Percentiles rank a stretch among this genome's conserved stretches.
Conservation (phyloP, 2,329 filamentous ascomycete genomes). For the Cryphonectria parasitica region DNA sequence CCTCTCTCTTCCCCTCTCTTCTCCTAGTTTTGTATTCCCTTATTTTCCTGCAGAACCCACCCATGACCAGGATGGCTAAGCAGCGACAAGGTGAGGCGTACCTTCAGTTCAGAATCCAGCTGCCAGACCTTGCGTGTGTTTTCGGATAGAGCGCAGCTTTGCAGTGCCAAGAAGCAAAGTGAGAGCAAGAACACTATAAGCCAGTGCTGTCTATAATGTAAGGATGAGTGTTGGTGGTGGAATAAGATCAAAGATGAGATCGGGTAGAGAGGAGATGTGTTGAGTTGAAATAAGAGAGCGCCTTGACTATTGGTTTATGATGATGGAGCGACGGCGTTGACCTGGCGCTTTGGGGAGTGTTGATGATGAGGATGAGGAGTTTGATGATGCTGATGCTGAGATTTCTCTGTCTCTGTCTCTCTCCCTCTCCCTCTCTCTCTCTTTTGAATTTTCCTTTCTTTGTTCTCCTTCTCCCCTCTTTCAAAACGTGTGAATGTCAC, state of each 20-base stretch:
- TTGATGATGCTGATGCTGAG: background rate
- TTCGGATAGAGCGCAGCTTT: background rate
- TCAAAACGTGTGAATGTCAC: background rate
- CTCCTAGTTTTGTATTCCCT: background rate
- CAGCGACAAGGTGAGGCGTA: slow-evolving; percentile 27
- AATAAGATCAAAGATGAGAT: background rate
- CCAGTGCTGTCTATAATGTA: background rate
- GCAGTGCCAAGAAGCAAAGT: background rate
- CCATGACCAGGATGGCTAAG: background rate
- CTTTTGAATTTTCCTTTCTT: slow-evolving; percentile 9
- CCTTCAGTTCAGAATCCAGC: slow-evolving; percentile 29
- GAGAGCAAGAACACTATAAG: background rate
- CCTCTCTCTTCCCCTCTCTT: background rate
- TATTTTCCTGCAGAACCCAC: background rate
- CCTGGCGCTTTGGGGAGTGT: background rate
- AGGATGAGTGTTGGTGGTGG: background rate
- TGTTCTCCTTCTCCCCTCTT: background rate
- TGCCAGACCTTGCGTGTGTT: slow-evolving; percentile 25
- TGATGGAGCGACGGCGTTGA: background rate
- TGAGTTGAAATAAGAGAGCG: background rate
- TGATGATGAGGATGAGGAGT: too few species aligned
- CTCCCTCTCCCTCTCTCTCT: background rate
- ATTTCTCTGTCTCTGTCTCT: background rate
- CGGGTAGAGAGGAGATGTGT: slow-evolving; percentile 8
- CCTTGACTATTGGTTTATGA: background rate